Conservation (phyloP, 257 asterid genomes). For the Solanum arcanum region DNA sequence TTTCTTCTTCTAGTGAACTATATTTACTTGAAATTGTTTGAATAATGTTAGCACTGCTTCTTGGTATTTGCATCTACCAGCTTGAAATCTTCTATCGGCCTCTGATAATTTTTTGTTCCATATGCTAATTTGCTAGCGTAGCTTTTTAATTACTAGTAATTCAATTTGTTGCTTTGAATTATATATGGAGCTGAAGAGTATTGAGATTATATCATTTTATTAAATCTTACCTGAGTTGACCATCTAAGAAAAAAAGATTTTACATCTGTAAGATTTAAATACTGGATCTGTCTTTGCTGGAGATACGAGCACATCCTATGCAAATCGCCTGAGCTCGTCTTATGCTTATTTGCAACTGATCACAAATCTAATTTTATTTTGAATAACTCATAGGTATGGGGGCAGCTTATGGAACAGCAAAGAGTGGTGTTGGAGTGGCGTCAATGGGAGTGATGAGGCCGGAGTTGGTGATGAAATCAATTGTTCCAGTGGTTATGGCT, state of each 20-base stretch:
- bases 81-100: not conserved
- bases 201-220: not conserved
- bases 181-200: not conserved
- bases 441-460: conserved; percentile 92
- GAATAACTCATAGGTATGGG: conserved; percentile 47
- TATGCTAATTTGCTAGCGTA: not conserved
- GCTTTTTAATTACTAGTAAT: not conserved
- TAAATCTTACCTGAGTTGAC: not conserved
- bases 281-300: not conserved
- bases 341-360: not conserved
- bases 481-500: conserved; percentile 87
- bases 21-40: not conserved
- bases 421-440: conserved; percentile 85
- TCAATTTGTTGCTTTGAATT: not conserved
- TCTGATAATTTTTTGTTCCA: not conserved
- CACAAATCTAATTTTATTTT: not conserved
- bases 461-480: conserved; percentile 79
- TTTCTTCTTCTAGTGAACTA: not conserved
- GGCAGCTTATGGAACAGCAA: conserved; percentile 76
- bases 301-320: too few relatives aligned
- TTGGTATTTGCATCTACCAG: not conserved
- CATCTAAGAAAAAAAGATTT: not conserved
- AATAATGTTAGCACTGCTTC: not conserved
- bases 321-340: not conserved
- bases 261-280: not conserved